Base-by-base conservation (phyloP, 441 rosid genomes). In the Jatropha podagrica region DNA sequence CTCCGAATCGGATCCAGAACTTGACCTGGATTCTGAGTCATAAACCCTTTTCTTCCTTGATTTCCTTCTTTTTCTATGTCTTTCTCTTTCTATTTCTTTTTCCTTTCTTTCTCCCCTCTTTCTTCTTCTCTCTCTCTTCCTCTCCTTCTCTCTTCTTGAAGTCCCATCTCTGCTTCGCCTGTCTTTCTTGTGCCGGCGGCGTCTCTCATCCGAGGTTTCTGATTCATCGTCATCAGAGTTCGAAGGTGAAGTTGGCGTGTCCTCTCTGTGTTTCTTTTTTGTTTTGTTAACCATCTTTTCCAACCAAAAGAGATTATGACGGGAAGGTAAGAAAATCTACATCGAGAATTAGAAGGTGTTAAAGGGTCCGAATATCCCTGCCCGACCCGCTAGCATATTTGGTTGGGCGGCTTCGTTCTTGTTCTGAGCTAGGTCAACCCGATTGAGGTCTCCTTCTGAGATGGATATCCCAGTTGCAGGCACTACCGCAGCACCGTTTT, bases 141-240 rank as follows among this genome's bases (percentile, higher is more conserved):
- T 85, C 48, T 82, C 86, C 77, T 81, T 89, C 84, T 88, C 91
- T 69, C 85, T 85, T 85, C 88, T 86, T 5, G 89, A 87, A 74
- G 76, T 82, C 32, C 80, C 83, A 3, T 86, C 89, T 40, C 82
- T 79, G 67, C 78, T 84, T 61, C 80, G 76, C 46, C 81, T 74
- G 77, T 80, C 83, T 76, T 60, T 88, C 65, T 81, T 85, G 48
- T 76, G 71, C 72, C 85, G 78, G 62, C 71, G 55, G 11, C 68
- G 23, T 12, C 76, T 84, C 72, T 83, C 81, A 13, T 81, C 71
- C n/a, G 87, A 84, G 7, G 81, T 78, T 58, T 88, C 89, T 1
- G 93, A 90, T 26, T 85, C 94, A 32, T 81, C 86, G 9, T 65
- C 76, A 68, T 78, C 69, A 11, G 86, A 85, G 4, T 80, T 77